Evolutionary conservation across 2,329 filamentous ascomycete species (phyloP).

Genomic region (Curvularia spicifera): DNA sequence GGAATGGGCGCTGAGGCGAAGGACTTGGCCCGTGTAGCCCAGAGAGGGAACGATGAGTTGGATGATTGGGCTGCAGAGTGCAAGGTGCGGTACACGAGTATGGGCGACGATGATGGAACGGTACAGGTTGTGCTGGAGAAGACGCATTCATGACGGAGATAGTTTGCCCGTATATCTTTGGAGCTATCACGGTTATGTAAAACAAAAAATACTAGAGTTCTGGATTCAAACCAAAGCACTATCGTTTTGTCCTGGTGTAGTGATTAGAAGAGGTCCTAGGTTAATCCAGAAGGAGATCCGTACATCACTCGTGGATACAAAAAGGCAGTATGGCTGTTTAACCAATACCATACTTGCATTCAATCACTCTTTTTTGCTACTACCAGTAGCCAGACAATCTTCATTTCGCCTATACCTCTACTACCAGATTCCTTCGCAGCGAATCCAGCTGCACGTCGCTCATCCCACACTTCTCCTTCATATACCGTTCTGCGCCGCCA

Average conservation of each 20-base stretch:
- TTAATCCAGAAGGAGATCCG: background rate
- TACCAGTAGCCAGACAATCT: background rate
- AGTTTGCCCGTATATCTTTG: too few relatives aligned
- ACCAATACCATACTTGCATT: too few relatives aligned
- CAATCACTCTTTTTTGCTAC: background rate
- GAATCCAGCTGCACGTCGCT: constrained; percentile 61
- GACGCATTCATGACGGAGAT: background rate
- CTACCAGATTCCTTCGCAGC: constrained; percentile 48
- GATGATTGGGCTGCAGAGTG: background rate
- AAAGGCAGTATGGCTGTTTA: background rate
- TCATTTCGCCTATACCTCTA: background rate
- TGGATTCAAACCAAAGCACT: too few relatives aligned
- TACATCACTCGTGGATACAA: background rate
- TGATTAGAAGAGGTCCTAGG: too few relatives aligned
- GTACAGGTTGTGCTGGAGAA: background rate
- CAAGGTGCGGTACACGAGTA: background rate
- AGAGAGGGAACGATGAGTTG: background rate
- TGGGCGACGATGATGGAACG: background rate
- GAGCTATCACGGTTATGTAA: too few relatives aligned
- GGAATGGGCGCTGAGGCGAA: background rate
- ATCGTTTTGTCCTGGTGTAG: too few relatives aligned
- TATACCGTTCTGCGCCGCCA: constrained; percentile 69
- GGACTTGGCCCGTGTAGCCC: background rate
- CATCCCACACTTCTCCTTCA: constrained; percentile 65
- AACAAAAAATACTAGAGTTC: too few relatives aligned